These are phyloP conservation scores for Samsoniella hepiali DNA, from an alignment of 2,329 filamentous ascomycete genomes.

Conservation along the genomic window DNA sequence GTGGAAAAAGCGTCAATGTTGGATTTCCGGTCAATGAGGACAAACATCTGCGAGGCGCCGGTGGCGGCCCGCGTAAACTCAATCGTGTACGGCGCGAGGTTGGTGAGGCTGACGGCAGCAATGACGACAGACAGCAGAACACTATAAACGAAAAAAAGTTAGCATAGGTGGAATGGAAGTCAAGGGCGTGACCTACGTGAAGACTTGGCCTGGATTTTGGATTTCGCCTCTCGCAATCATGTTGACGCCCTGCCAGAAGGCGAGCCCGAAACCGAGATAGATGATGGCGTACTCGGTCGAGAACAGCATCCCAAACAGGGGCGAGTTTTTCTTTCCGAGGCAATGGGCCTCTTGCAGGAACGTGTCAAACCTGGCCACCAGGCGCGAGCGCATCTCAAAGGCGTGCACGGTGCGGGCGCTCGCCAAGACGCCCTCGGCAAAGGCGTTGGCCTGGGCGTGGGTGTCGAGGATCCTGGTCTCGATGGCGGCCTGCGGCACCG, in stretches of 20 bases:
- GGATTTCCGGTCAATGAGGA: constrained; percentile 37
- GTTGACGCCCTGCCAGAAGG: constrained; percentile 44
- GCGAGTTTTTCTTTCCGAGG: constrained; percentile 38
- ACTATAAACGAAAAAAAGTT: constrained; percentile 20
- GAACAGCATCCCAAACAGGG: constrained; percentile 38
- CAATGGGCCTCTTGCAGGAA: constrained; percentile 36
- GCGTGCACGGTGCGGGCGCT: constrained; percentile 42
- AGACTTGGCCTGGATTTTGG: constrained; percentile 35
- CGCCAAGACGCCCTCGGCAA: constrained; percentile 36
- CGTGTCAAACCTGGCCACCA: constrained; percentile 38
- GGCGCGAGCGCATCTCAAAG: constrained; percentile 38
- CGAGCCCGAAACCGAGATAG: constrained; percentile 41
- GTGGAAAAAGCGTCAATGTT: constrained; percentile 35
- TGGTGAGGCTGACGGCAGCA: constrained; percentile 35
- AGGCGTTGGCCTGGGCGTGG: constrained; percentile 33
- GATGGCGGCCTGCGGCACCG: constrained; percentile 28
- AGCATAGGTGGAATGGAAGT: not conserved
- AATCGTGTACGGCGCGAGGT: constrained; percentile 36
- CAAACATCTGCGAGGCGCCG: constrained; percentile 35
- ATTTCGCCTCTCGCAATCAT: constrained; percentile 39
- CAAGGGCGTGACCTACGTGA: constrained; percentile 31
- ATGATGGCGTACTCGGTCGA: constrained; percentile 39
- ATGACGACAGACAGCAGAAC: constrained; percentile 40
- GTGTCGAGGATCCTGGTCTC: constrained; percentile 36
- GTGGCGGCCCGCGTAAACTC: constrained; percentile 38